Conservation (phyloP, 2,329 filamentous ascomycete species). For the Aspergillus calidoustus region DNA sequence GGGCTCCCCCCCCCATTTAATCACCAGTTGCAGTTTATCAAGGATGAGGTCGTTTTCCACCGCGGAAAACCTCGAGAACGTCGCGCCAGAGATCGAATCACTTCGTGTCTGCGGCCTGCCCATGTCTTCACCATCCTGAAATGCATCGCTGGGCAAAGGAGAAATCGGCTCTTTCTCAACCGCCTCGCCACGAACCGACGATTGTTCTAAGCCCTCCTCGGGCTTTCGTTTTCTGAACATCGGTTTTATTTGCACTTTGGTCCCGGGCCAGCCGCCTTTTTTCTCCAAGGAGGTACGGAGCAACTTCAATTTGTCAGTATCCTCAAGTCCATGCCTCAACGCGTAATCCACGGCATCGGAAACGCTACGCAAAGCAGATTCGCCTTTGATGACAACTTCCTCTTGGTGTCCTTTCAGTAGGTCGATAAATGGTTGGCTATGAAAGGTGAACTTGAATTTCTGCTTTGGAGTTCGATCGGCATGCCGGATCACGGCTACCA, state of each 20-base stretch:
- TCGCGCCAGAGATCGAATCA: conserved; percentile 86
- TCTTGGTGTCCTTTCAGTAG: conserved; percentile 94
- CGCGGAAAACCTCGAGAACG: conserved; percentile 90
- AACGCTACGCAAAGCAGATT: conserved; percentile 85
- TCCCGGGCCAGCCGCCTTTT: conserved; percentile 92
- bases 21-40: conserved; percentile 95
- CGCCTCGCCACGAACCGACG: conserved; percentile 19
- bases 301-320: conserved; percentile 80
- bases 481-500: conserved; percentile 94
- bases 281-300: conserved; percentile 86
- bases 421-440: conserved; percentile 94
- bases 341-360: conserved; percentile 85
- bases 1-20: conserved; percentile 98
- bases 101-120: conserved; percentile 65
- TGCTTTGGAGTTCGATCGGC: conserved; percentile 98
- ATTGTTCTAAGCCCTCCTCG: conserved; percentile 55
- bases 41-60: conserved; percentile 90
- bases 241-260: conserved; percentile 98
- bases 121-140: conserved; percentile 37
- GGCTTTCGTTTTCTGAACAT: conserved; percentile 93
- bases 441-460: conserved; percentile 99
- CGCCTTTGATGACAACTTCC: conserved; percentile 91
- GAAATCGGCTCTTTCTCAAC: conserved; percentile 29
- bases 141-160: conserved; percentile 25
- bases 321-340: conserved; percentile 78